Conservation (phyloP, 108 stramenopile genomes). For the Stephanodiscus triporus region DNA sequence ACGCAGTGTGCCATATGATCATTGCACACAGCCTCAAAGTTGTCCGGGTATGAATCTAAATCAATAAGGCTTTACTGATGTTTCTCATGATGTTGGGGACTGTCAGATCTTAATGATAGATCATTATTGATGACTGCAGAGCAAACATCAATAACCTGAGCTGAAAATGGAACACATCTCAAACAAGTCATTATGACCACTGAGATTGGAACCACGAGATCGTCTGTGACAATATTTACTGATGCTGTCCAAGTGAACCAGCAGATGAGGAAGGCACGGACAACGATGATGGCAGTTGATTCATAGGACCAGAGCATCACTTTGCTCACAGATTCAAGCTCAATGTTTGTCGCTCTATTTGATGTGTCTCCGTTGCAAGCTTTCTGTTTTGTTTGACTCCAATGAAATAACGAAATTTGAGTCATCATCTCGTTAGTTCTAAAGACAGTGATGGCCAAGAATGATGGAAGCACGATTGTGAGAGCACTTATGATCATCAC, state of each 20-base stretch:
- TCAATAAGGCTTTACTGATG: constrained; percentile 26
- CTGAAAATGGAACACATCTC: constrained; percentile 19
- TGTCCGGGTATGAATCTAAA: too few species aligned
- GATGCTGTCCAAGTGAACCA: constrained; percentile 43
- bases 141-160: constrained; percentile 22
- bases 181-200: constrained; percentile 11
- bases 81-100: constrained; percentile 25
- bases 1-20: too few species aligned
- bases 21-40: too few species aligned
- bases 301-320: neutral
- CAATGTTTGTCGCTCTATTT: constrained; percentile 1
- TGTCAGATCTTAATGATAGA: constrained; percentile 15
- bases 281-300: neutral
- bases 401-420: constrained; percentile 3
- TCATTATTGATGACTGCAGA: constrained; percentile 33
- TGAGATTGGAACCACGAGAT: constrained; percentile 23
- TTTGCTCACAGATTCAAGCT: constrained; percentile 2
- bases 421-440: constrained; percentile 13
- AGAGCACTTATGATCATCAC: constrained; percentile 5
- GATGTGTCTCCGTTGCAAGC: neutral
- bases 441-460: constrained; percentile 20
- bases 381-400: constrained; percentile 10
- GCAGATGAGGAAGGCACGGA: neutral
- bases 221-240: constrained; percentile 21
- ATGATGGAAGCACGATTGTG: constrained; percentile 8